Conservation (phyloP, 805 yeast species). For the Priceomyces haplophilus region DNA sequence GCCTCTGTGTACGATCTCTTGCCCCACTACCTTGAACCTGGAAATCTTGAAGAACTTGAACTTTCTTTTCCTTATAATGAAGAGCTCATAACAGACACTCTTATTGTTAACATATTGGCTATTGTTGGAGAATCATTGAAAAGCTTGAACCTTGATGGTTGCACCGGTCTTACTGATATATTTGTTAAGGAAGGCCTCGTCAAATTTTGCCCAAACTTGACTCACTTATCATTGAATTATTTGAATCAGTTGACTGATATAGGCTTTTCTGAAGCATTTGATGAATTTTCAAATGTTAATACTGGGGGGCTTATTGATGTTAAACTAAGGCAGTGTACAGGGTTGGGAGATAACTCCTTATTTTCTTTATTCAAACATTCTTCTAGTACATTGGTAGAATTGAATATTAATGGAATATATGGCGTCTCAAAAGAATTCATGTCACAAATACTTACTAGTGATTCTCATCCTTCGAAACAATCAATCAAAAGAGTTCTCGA, state of each 20-base stretch:
- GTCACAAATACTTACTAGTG: conserved; percentile 41
- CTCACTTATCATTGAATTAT: conserved; percentile 54
- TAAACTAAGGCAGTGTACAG: conserved; percentile 62
- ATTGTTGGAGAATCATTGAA: conserved; percentile 60
- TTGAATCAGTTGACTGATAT: conserved; percentile 68
- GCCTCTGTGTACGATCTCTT: conserved; percentile 57
- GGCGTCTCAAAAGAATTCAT: conserved; percentile 51
- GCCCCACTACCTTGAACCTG: conserved; percentile 53
- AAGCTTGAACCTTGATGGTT: conserved; percentile 65
- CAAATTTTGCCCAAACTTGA: conserved; percentile 55
- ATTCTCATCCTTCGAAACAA: conserved; percentile 16
- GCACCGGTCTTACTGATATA: conserved; percentile 66
- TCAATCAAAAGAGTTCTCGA: conserved; percentile 8
- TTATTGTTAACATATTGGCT: conserved; percentile 57
- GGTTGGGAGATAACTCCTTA: conserved; percentile 61
- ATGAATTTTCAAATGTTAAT: conserved; percentile 47
- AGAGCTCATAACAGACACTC: conserved; percentile 65
- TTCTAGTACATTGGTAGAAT: conserved; percentile 59
- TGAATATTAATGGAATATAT: conserved; percentile 73
- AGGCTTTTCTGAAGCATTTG: conserved; percentile 59
- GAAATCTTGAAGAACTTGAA: conserved; percentile 54
- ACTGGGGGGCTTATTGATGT: conserved; percentile 57
- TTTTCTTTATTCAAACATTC: conserved; percentile 61
- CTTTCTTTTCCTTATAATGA: conserved; percentile 67
- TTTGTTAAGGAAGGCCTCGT: conserved; percentile 55